phyloP scores from a whole-genome alignment of 23 red algal genomes.

The Chondrus crispus region DNA sequence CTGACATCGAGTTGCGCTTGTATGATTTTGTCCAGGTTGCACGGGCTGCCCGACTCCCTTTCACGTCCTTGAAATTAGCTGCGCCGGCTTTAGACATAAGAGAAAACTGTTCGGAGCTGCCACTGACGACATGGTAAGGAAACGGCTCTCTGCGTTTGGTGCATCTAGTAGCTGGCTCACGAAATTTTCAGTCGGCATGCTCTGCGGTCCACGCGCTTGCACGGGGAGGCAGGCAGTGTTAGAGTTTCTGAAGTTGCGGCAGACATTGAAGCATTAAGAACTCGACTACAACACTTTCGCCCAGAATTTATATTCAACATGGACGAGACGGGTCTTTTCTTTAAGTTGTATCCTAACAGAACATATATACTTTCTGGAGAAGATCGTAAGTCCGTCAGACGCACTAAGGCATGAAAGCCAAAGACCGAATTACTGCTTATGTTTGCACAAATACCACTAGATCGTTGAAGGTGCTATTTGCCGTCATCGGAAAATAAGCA shows the following conservation, averaged over 20 bases:
- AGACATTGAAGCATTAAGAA: too few relatives aligned
- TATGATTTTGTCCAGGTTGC: too few relatives aligned
- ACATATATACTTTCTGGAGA: not conserved
- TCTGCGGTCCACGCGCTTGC: not conserved
- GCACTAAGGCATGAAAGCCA: not conserved
- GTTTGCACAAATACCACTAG: not conserved
- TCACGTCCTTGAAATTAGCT: too few relatives aligned
- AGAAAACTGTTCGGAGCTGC: too few relatives aligned
- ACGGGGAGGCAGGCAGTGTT: not conserved
- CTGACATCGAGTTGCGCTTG: too few relatives aligned
- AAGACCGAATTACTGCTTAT: not conserved
- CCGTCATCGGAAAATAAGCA: not conserved
- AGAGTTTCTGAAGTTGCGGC: too few relatives aligned
- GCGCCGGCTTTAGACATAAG: too few relatives aligned
- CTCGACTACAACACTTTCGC: too few relatives aligned
- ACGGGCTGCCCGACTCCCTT: too few relatives aligned
- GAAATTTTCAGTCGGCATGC: slow-evolving; percentile 2
- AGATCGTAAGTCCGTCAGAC: not conserved
- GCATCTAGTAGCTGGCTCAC: not conserved
- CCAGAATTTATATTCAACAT: not conserved
- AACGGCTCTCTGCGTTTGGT: too few relatives aligned
- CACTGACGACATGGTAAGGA: too few relatives aligned
- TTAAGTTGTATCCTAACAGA: not conserved
- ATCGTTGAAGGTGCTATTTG: not conserved
- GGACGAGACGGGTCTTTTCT: not conserved